These are phyloP conservation scores for Cymodocea nodosa DNA, from an alignment of 116 monocot species.

Conservation along the genomic window DNA sequence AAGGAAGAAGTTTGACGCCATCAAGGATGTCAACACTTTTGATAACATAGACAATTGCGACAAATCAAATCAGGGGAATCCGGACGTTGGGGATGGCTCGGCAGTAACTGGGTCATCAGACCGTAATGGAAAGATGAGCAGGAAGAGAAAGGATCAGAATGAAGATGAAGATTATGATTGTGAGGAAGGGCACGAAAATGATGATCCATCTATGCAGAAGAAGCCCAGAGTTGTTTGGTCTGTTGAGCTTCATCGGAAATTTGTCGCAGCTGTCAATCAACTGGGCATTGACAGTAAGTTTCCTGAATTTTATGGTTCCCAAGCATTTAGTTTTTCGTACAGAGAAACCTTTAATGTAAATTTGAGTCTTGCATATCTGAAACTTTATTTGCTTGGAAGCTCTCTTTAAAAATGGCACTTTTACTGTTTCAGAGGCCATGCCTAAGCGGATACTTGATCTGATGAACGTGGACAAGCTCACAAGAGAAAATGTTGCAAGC, in stretches of 20 bases:
- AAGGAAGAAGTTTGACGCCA: slow-evolving; percentile 39
- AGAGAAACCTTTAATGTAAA: no score
- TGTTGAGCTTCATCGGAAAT: slow-evolving; percentile 72
- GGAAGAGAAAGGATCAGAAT: slow-evolving; percentile 74
- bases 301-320: neutral
- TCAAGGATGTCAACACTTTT: slow-evolving; percentile 15
- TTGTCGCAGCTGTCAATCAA: slow-evolving; percentile 78
- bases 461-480: slow-evolving; percentile 87
- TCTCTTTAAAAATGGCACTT: neutral
- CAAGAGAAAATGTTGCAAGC: slow-evolving; percentile 93
- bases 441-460: slow-evolving; percentile 89
- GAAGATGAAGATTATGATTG: slow-evolving; percentile 50
- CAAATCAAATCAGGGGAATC: slow-evolving; percentile 12
- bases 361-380: no score
- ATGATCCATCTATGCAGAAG: slow-evolving; percentile 60
- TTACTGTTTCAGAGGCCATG: slow-evolving; percentile 60
- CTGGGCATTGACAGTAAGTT: slow-evolving; percentile 83
- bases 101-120: slow-evolving; percentile 20
- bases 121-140: slow-evolving; percentile 23
- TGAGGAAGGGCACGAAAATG: slow-evolving; percentile 33
- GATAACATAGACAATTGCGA: slow-evolving; percentile 37
- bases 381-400: no score
- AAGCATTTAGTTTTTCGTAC: no score
- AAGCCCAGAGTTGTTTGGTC: slow-evolving; percentile 97
- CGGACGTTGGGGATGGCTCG: slow-evolving; percentile 18